These are phyloP conservation scores for Magnusiomyces ingens DNA, from an alignment of 1,139 yeast species.

Conservation along the genomic window DNA sequence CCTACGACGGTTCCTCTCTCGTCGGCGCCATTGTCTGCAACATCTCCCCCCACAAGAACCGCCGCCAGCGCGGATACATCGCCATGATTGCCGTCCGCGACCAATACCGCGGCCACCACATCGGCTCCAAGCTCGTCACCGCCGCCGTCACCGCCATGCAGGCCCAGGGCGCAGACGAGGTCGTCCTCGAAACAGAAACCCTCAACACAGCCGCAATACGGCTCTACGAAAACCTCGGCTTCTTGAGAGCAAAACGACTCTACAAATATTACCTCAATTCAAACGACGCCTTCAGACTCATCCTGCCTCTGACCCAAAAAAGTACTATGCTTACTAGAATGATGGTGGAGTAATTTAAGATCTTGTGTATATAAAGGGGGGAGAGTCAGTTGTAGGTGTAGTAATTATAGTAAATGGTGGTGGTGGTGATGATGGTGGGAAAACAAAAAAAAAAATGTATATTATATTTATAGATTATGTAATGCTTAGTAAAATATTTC, in stretches of 20 bases:
- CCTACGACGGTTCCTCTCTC: conserved; percentile 32
- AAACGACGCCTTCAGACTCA: conserved; percentile 84
- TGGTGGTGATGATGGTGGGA: no score
- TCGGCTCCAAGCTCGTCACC: conserved; percentile 66
- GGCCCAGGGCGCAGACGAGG: conserved; percentile 64
- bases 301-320: conserved; percentile 54
- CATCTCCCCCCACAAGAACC: conserved; percentile 65
- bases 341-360: conserved; percentile 2
- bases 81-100: conserved; percentile 91
- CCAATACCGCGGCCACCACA: conserved; percentile 65
- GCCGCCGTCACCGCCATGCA: conserved; percentile 63
- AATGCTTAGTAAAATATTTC: no score
- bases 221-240: conserved; percentile 82
- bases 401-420: no score
- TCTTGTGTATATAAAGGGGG: no score
- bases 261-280: conserved; percentile 84
- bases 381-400: no score
- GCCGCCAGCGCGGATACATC: conserved; percentile 74
- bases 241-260: conserved; percentile 70
- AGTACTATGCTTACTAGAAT: conserved; percentile 39
- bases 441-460: no score
- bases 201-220: conserved; percentile 68
- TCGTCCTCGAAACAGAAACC: conserved; percentile 87
- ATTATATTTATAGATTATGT: no score
- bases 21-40: conserved; percentile 85